Base-by-base conservation (phyloP, 257 asterid species). In the Scutellaria baicalensis region DNA sequence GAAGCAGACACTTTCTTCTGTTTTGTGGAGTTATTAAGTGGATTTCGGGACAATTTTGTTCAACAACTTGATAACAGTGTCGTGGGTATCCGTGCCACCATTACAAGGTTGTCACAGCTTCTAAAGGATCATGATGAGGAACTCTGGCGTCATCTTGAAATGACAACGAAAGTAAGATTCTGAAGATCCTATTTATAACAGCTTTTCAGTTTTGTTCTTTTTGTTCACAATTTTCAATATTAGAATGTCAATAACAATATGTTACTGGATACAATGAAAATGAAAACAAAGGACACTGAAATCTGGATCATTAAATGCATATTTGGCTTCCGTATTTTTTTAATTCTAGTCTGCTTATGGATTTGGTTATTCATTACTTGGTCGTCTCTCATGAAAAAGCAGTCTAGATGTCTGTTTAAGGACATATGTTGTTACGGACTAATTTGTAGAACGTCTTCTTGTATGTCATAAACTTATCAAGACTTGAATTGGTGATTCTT, bases 121-220 rank as follows among this genome's bases (percentile, higher is more conserved):
- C 87, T 93, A 63, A 93, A 89, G 85, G 95, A 89, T 77, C 98
- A 89, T 73, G 97, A 93, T 72, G 98, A 93, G 78, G 98, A 93
- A 73, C 90, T 93, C 65, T 93, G 98, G 98, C 96, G 98, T 45
- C 98, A 93, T 82, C 98, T 93, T 71, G 98, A 93, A 79, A 80
- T 91, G 69, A 87, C 98, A 42, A 82, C 95, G 63, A 91, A 93
- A 81, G 98, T 90, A 81, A 79, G 77, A 66, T 63, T 63, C 39
- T 59, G 44, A 44, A n/a, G 49, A 42, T 74, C 60, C 31, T 54
- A 27, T 57, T 55, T 44, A 13, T 51, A 9, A 11, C 58, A 57
- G 33, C 23, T 38, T 67, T 49, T 35, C 23, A 45, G 33, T 20
- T 64, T 14, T 52, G 27, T 42, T 59, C 47, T 58, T 42, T 52